Evolutionary conservation across 164 flowering plant genomes (phyloP).

Genomic region (Liquidambar formosana): DNA sequence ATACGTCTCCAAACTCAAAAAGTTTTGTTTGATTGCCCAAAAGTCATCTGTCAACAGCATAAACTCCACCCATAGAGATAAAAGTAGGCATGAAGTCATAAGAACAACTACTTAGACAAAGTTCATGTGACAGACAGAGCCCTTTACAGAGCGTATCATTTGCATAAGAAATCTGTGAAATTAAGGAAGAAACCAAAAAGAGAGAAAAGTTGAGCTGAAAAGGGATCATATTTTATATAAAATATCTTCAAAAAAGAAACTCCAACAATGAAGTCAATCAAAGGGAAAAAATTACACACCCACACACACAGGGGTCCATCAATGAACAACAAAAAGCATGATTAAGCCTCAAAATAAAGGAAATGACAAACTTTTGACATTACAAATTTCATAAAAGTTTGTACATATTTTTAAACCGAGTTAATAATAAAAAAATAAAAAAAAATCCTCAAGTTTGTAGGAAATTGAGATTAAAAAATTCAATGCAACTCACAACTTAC

Average conservation of each 20-base stretch:
- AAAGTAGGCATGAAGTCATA: conserved; percentile 4
- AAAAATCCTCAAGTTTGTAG: neutral
- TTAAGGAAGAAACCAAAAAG: neutral
- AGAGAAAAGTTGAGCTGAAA: neutral
- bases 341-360: neutral
- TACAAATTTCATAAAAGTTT: neutral
- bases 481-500: no score
- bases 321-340: neutral
- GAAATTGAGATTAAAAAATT: no score
- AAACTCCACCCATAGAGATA: neutral
- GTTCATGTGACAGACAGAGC: conserved; percentile 12
- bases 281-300: no score
- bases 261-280: neutral
- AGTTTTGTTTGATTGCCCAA: neutral
- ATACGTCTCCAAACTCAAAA: neutral
- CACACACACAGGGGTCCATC: neutral
- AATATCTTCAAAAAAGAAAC: neutral
- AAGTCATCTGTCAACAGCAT: neutral
- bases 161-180: no score
- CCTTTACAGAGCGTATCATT: conserved; percentile 1
- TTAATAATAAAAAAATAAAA: neutral
- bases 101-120: neutral
- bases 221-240: no score
- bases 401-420: neutral
- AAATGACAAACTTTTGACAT: conserved; percentile 1